A percentile compares a stretch with the other conserved stretches of the same genome.
Evolutionary conservation across 331 rosid species (phyloP).

Genomic region (Prunus yedoensis): DNA sequence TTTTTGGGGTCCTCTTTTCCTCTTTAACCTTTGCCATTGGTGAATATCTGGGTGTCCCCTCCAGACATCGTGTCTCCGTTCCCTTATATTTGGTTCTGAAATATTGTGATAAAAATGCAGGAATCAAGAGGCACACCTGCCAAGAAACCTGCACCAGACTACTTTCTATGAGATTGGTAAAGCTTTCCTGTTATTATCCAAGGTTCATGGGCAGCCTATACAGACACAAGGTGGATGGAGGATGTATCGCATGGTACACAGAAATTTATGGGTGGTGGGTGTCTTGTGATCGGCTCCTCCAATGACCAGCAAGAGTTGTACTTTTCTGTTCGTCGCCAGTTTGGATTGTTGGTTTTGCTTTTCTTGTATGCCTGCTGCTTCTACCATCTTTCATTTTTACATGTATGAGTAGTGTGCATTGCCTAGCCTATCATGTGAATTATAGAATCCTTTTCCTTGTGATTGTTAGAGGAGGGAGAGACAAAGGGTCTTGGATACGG

Average conservation of each 20-base stretch:
- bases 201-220: constrained; percentile 30
- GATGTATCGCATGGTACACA: constrained; percentile 18
- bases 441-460: constrained; percentile 23
- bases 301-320: constrained; percentile 31
- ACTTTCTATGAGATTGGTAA: constrained; percentile 60
- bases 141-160: constrained; percentile 94
- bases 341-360: constrained; percentile 37
- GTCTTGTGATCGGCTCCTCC: constrained; percentile 24
- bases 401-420: constrained; percentile 55
- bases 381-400: constrained; percentile 33
- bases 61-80: background rate
- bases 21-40: background rate
- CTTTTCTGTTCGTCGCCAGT: constrained; percentile 28
- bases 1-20: background rate
- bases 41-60: background rate
- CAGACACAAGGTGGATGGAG: constrained; percentile 29
- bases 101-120: constrained; percentile 39
- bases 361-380: constrained; percentile 39
- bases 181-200: constrained; percentile 24
- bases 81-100: constrained; percentile 4
- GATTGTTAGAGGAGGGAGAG: constrained; percentile 10
- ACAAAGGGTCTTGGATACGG: constrained; percentile 32
- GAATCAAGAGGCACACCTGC: constrained; percentile 92
- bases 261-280: constrained; percentile 16
- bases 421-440: constrained; percentile 15